Evolutionary conservation across 331 rosid species (phyloP).

Genomic region (Rosa hybrid): DNA sequence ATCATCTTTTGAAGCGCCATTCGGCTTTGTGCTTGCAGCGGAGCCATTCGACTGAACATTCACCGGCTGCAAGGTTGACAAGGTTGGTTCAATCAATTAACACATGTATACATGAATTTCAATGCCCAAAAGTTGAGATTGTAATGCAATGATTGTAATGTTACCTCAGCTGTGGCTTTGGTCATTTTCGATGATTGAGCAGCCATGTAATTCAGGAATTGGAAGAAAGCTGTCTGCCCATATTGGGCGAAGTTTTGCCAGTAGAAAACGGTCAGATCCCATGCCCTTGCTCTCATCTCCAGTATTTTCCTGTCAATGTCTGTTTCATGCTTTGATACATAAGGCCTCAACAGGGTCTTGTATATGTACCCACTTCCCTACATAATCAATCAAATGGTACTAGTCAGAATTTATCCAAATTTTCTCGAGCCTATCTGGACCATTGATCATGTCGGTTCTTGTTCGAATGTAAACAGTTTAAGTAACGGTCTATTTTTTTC

Average conservation of each 20-base stretch:
- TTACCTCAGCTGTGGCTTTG: conserved; percentile 34
- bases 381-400: background rate
- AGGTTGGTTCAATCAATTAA: background rate
- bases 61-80: background rate
- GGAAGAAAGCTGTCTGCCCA: conserved; percentile 64
- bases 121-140: background rate
- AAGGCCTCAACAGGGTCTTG: conserved; percentile 62
- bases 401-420: background rate
- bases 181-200: conserved; percentile 41
- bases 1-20: background rate
- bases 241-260: conserved; percentile 60
- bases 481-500: background rate
- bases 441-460: background rate
- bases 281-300: conserved; percentile 64
- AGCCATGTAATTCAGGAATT: conserved; percentile 51
- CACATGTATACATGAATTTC: background rate
- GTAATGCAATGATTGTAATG: background rate
- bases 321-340: conserved; percentile 59
- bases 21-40: background rate
- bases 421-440: background rate
- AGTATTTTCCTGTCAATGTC: conserved; percentile 61
- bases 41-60: background rate
- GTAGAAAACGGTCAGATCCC: conserved; percentile 78
- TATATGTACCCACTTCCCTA: conserved; percentile 74
- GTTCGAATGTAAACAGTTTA: background rate